A percentile compares a stretch with the other conserved stretches of the same genome.
These are phyloP conservation scores for Penicillium fimorum DNA, from an alignment of 495 filamentous ascomycete genomes.

Conservation along the genomic window DNA sequence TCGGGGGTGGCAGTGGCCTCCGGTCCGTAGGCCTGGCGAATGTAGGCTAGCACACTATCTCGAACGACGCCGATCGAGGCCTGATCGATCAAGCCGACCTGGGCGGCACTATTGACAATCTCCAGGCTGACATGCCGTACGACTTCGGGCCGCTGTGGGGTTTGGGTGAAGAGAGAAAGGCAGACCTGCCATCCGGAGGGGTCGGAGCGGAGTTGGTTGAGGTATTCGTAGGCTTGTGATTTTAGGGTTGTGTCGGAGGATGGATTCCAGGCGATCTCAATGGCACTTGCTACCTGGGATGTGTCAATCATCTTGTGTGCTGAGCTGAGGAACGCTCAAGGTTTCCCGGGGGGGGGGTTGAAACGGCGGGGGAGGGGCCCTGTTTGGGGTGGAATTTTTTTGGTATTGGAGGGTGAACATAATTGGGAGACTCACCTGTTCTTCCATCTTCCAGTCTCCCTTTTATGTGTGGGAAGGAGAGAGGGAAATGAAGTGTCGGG, in stretches of 20 bases:
- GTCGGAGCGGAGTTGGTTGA: constrained; percentile 76
- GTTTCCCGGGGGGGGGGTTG: constrained; percentile 25
- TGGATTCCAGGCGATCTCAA: constrained; percentile 85
- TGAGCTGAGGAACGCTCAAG: constrained; percentile 8
- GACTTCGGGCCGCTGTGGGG: constrained; percentile 75
- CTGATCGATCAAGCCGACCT: constrained; percentile 66
- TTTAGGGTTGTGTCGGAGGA: constrained; percentile 70
- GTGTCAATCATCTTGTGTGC: constrained; percentile 17
- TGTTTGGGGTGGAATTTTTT: constrained; percentile 22
- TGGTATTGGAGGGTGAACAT: constrained; percentile 9
- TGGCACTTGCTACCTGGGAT: constrained; percentile 80
- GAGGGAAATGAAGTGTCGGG: constrained; percentile 16
- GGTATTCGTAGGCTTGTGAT: constrained; percentile 80
- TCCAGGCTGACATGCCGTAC: constrained; percentile 87
- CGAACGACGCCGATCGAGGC: constrained; percentile 67
- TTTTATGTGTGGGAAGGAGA: constrained; percentile 30
- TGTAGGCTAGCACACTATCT: constrained; percentile 74
- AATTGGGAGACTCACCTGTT: constrained; percentile 40
- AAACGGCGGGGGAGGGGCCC: constrained; percentile 17
- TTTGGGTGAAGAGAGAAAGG: constrained; percentile 76
- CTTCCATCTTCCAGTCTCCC: constrained; percentile 52
- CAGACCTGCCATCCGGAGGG: constrained; percentile 83
- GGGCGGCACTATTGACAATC: constrained; percentile 85
- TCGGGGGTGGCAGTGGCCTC: constrained; percentile 57
- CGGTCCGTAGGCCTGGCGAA: constrained; percentile 66